Base-by-base conservation (phyloP, 768 basidiomycete species). In the Amanita molliuscula region DNA sequence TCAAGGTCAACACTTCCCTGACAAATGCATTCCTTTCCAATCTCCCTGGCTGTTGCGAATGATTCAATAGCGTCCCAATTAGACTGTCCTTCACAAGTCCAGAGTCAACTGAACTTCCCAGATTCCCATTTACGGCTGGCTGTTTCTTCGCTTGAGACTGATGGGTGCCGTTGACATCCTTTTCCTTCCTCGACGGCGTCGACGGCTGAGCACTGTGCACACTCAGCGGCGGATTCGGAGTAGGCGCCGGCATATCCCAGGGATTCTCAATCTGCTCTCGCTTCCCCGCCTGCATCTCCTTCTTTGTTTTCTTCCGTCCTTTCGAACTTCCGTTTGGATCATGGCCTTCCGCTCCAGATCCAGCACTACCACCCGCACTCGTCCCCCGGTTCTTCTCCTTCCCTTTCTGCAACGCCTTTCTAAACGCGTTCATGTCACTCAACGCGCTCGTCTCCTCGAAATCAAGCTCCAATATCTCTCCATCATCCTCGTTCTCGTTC, bases 391-490 rank as follows among this genome's bases (percentile, higher is more conserved):
- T 41, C 31, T 29, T 38, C 49, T 50, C 41, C 33, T 50, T 43
- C 31, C 41, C 41, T 21, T 26, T 42, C 41, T 56, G 56, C 52
- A 65, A 53, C 52, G 64, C 71, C 57, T 63, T 63, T 26, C 65
- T 64, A 56, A 84, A 85, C 8, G 75, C 73, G 43, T 73, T 74
- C 2, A 78, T 77, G 55, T 88, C 80, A 59, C 83, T 85, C 58
- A 88, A 62, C 18, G 82, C 79, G 51, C 82, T 81, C 37, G 76
- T 88, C 49, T 88, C 86, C 4, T 73, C 73, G 57, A 85, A 88
- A 60, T 84, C 82, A 45, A 88, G 77, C 61, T 88, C 86, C 8
- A 88, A 74, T 21, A 88, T 77, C 4, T 76, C 76, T n/a, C 71
- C 70, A 8, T 59, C 59, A 2, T 66, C 67, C 34, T 66, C 66